These are phyloP conservation scores for Henningerozyma blattae DNA, from an alignment of 805 yeast species.

Conservation along the genomic window DNA sequence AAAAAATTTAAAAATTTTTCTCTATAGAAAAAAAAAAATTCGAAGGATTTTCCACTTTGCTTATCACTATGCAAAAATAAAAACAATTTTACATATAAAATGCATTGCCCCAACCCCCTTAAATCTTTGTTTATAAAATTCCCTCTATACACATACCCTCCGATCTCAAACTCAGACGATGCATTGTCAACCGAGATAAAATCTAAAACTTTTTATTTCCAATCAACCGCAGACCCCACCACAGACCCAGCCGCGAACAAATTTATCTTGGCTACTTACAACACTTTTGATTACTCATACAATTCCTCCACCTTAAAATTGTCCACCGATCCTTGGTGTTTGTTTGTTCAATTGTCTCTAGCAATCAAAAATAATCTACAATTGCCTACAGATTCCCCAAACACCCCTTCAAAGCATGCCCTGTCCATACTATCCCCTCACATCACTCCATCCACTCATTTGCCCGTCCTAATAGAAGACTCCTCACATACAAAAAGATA, in stretches of 20 bases:
- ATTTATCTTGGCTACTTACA: slow-evolving; percentile 46
- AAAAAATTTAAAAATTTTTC: too few relatives aligned
- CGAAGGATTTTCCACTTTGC: too few relatives aligned
- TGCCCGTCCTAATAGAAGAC: slow-evolving; percentile 48
- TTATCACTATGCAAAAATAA: too few relatives aligned
- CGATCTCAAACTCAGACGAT: slow-evolving; percentile 23
- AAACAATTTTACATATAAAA: too few relatives aligned
- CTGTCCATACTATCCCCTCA: slow-evolving; percentile 36
- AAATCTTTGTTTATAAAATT: slow-evolving; percentile 38
- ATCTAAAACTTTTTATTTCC: slow-evolving; percentile 14
- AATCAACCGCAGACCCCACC: too few relatives aligned
- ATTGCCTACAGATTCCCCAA: slow-evolving; percentile 27
- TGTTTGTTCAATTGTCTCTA: slow-evolving; percentile 31
- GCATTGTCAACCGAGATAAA: slow-evolving; percentile 15
- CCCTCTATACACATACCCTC: slow-evolving; percentile 35
- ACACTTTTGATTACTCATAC: slow-evolving; percentile 25
- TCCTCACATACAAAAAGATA: slow-evolving; percentile 18
- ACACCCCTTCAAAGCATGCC: slow-evolving; percentile 2
- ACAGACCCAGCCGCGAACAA: too few relatives aligned
- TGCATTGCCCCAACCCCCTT: too few relatives aligned
- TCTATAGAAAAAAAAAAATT: too few relatives aligned
- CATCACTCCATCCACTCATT: slow-evolving; percentile 35
- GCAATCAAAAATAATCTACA: slow-evolving; percentile 32
- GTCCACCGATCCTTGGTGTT: slow-evolving; percentile 51
- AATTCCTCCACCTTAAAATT: slow-evolving; percentile 15